Evolutionary conservation across 257 asterid species (phyloP), one percentile per base, ranked within the genome.

Genomic region (Capsicum rhomboideum): DNA sequence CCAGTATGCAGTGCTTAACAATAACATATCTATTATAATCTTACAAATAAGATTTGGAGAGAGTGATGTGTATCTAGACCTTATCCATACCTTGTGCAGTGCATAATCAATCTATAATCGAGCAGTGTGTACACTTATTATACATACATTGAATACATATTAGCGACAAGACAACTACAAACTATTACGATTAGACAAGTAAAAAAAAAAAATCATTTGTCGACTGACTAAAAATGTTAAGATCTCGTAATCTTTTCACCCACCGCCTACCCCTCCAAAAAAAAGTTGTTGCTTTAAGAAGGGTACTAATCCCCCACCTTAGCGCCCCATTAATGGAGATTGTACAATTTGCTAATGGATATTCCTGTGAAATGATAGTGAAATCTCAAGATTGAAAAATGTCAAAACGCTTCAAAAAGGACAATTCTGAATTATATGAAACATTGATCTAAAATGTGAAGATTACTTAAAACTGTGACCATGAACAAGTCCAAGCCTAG

Each of bases 301-400:
- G 40, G 40, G 14, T 21, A 46, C 37, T 46, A 74, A 74, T 46
- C 31, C 59, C 54, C 42, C 42, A 46, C 21, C 61, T 46, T 46
- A 72, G 87, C 90, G 92, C 16, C 90, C 91, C 93, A 68, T 68
- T 34, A 77, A 46, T 50, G 61, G 55, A 64, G n/a, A 67, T 55
- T 84, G 85, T 85, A 80, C 77, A 49, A 61, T 89, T 89, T 66
- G 46, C 34, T n/a, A 2, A 52, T 75, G 61, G 85, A 87, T 86
- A 84, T 71, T 86, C 83, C 84, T 82, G 20, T 84, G 49, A 79
- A 56, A 78, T 82, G 88, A 91, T 88, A 85, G 79, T 80, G 92
- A 87, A 82, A 82, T 28, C 55, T 66, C 83, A 46, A 67, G 18
- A 50, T 67, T 31, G 50, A 34, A 79, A 84, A 83, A 34, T 84